phyloP scores from a whole-genome alignment of 768 basidiomycete species.

The Rhizopogon vesiculosus region DNA sequence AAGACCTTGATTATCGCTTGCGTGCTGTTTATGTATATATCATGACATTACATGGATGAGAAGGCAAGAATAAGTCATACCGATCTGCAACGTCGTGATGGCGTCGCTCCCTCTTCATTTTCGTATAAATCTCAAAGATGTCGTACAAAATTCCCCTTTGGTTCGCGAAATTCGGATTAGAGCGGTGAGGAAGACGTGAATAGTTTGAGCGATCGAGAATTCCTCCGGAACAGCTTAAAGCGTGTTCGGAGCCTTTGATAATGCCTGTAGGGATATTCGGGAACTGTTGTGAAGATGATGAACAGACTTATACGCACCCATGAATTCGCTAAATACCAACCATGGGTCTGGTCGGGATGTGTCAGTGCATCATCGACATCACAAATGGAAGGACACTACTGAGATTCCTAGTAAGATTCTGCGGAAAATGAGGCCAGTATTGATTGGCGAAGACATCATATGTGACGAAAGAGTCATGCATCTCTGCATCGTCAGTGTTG shows the following conservation, averaged over 20 bases:
- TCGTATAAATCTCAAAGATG: constrained; percentile 49
- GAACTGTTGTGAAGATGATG: neutral
- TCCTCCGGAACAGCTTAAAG: constrained; percentile 29
- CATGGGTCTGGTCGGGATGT: constrained; percentile 42
- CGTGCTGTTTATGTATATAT: constrained; percentile 31
- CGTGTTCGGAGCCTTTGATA: constrained; percentile 63
- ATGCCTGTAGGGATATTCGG: constrained; percentile 33
- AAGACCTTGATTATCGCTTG: constrained; percentile 42
- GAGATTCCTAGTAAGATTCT: constrained; percentile 44
- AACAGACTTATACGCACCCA: constrained; percentile 38
- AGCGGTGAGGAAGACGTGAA: constrained; percentile 42
- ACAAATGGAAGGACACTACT: constrained; percentile 29
- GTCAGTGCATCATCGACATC: neutral
- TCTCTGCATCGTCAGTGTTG: constrained; percentile 10
- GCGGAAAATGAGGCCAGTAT: constrained; percentile 61
- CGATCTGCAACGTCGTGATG: constrained; percentile 60
- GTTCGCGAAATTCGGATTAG: constrained; percentile 49
- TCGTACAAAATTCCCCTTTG: constrained; percentile 25
- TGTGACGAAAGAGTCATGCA: constrained; percentile 29
- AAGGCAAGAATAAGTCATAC: constrained; percentile 20
- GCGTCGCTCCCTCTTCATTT: constrained; percentile 34
- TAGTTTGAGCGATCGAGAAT: constrained; percentile 44
- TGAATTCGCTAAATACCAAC: constrained; percentile 59
- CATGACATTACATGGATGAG: neutral
- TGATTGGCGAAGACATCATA: constrained; percentile 41